Evolutionary conservation across 176 grass and related monocot genomes (phyloP), one percentile per base, ranked within the genome.

Genomic region (Luzula sylvatica): DNA sequence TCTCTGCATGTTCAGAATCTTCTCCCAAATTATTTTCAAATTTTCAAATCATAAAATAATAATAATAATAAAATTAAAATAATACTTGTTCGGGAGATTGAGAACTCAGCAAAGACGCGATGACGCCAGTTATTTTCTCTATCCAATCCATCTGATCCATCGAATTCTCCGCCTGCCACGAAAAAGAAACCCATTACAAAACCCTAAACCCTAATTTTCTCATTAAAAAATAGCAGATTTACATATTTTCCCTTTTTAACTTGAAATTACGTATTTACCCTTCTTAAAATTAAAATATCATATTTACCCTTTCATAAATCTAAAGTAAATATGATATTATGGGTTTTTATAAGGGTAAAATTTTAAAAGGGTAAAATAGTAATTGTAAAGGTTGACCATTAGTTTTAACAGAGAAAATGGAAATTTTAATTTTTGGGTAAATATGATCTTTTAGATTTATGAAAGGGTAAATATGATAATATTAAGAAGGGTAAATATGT

Each of bases 111-210:
- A 98, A 81, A 57, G 86, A 98, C 41, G 93, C 93, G 49, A 98
- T 98, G 53, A 98, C 93, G 0, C 93, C 86, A 53, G 93, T 98
- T 52, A 98, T 98, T 71, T 98, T 98, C 78, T 98, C 93, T 83
- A 98, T 90, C 93, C 93, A 98, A 75, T 98, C 93, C 86, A 98
- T 87, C 78, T 98, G 93, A 71, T 98, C 93, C 86, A 83, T 87
- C 56, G 93, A 74, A 66, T 81, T 98, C 65, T 98, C 93, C 58
- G 93, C 93, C 93, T 98, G 30, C 69, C 56, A 51, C 49, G 57
- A 42, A 46, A 78, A 43, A 61, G 1, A 19, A 73, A 53, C 50
- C 41, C 5, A 56, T 78, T 23, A 81, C 21, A 46, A 27, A 15
- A 30, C 30, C 9, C 5, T 35, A 0, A 35, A 35, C 30, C 30